Conservation (phyloP, 73 alveolate species). For the Paramecium sonneborni region DNA sequence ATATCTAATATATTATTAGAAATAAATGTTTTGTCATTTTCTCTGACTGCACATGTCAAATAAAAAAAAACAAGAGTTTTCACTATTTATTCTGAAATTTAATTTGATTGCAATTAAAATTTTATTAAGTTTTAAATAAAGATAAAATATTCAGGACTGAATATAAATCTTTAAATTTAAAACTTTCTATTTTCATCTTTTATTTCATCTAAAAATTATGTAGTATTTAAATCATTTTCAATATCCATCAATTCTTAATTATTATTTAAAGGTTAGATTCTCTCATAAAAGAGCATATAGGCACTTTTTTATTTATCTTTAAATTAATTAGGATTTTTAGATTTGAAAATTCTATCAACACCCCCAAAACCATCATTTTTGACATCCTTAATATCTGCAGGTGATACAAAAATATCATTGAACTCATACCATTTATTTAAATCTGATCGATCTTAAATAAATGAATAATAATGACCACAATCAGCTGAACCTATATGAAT, state of each 20-base stretch:
- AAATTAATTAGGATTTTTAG: neutral
- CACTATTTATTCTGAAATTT: neutral
- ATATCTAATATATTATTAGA: conserved; percentile 12
- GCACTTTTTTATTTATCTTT: conserved; percentile 80
- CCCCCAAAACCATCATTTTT: conserved; percentile 96
- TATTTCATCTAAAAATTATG: conserved; percentile 49
- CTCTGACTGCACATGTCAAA: conserved; percentile 55
- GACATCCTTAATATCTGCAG: conserved; percentile 82
- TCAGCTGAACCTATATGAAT: conserved; percentile 98
- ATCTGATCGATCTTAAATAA: conserved; percentile 84
- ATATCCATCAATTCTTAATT: conserved; percentile 52
- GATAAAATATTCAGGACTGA: conserved; percentile 73
- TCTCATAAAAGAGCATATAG: conserved; percentile 87
- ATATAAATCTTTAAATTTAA: conserved; percentile 79
- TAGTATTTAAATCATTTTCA: neutral
- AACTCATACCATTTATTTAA: conserved; percentile 91
- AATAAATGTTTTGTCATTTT: conserved; percentile 24
- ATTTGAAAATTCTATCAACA: conserved; percentile 65
- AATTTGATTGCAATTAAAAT: neutral
- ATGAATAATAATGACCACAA: conserved; percentile 98
- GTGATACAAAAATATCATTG: conserved; percentile 87
- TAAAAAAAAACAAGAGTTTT: neutral
- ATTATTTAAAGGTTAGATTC: conserved; percentile 74
- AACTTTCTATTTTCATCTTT: conserved; percentile 79
- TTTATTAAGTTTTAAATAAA: conserved; percentile 67